Percentiles rank a stretch among this genome's conserved stretches.
These are phyloP conservation scores for Globisporangium spiculum DNA, from an alignment of 352 stramenopile species.

Conservation along the genomic window DNA sequence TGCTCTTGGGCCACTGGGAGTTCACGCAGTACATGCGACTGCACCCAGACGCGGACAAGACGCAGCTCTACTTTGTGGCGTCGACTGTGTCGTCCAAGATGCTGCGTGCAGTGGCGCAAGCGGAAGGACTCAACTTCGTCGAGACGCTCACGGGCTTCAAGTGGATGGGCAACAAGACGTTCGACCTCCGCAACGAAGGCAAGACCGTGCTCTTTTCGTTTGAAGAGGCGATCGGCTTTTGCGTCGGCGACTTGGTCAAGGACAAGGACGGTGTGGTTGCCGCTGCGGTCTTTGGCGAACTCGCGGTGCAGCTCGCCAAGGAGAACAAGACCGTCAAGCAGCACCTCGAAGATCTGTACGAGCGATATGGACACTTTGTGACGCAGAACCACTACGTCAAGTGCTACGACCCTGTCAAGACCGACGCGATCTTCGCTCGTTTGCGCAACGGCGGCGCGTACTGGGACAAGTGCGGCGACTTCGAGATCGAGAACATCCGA, in stretches of 20 bases:
- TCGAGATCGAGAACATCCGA: constrained; percentile 73
- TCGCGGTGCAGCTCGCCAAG: constrained; percentile 76
- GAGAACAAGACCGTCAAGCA: constrained; percentile 60
- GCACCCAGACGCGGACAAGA: constrained; percentile 52
- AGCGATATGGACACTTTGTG: constrained; percentile 96
- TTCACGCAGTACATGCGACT: constrained; percentile 62
- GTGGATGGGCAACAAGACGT: constrained; percentile 95
- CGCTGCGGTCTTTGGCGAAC: constrained; percentile 89
- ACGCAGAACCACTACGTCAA: constrained; percentile 98
- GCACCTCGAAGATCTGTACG: constrained; percentile 87
- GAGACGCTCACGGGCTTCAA: constrained; percentile 99
- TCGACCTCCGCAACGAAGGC: constrained; percentile 73
- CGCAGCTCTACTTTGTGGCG: constrained; percentile 89
- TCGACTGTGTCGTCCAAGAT: constrained; percentile 98
- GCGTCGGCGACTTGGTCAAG: constrained; percentile 94
- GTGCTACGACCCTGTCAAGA: constrained; percentile 89
- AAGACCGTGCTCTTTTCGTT: constrained; percentile 96
- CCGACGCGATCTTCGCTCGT: constrained; percentile 87
- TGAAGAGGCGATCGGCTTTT: constrained; percentile 99
- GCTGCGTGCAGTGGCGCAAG: constrained; percentile 88
- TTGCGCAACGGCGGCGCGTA: constrained; percentile 91
- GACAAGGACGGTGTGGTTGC: constrained; percentile 98
- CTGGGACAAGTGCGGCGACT: constrained; percentile 81
- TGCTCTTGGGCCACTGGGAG: constrained; percentile 93
- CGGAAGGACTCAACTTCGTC: constrained; percentile 94